Evolutionary conservation across 345 rosid genomes (phyloP), one percentile per base, ranked within the genome.

Genomic region (Anacardium occidentale): DNA sequence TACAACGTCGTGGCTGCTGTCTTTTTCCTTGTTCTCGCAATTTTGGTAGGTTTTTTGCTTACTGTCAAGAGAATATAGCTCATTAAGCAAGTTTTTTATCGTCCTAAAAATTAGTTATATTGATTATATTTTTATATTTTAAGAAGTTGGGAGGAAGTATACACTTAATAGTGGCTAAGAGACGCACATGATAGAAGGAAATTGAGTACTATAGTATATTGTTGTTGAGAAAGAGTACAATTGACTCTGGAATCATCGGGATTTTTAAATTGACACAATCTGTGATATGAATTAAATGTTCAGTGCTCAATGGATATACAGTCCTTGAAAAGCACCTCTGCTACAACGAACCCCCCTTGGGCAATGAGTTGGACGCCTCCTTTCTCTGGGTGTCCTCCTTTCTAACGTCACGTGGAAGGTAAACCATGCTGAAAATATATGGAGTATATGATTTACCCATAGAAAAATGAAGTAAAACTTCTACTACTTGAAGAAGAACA

Each of bases 21-120:
- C 34, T 74, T 90, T 21, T 77, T 86, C 76, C 86, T 92, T 52
- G 64, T 92, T 21, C 80, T 86, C 60, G 80, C 94, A 14, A 58
- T 85, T 65, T 7, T 87, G 42, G 61, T 85, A 13, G 96, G 97
- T 25, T 76, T 68, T 59, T 18, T 93, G 71, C 71, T 88, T 29
- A 44, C 83, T 69, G 74, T 61, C 20, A 78, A 60, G 64, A 70
- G 78, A 69, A 71, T 74, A 67, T 74, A 66, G 77, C 22, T 48
- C 24, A 42, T 4, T 9, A 61, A 24, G 32, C 37, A 61, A 44
- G 26, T 10, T 47, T 58, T 42, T 69, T 57, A 51, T 55, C 4
- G 42, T 50, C 17, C 5, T 13, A 9, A 13, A 60, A 47, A n/a
- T 60, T 3, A 59, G 42, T 4, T 37, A 26, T 18, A 15, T 20